phyloP scores from a whole-genome alignment of 2,329 filamentous ascomycete species.

The Nakataea oryzae region DNA sequence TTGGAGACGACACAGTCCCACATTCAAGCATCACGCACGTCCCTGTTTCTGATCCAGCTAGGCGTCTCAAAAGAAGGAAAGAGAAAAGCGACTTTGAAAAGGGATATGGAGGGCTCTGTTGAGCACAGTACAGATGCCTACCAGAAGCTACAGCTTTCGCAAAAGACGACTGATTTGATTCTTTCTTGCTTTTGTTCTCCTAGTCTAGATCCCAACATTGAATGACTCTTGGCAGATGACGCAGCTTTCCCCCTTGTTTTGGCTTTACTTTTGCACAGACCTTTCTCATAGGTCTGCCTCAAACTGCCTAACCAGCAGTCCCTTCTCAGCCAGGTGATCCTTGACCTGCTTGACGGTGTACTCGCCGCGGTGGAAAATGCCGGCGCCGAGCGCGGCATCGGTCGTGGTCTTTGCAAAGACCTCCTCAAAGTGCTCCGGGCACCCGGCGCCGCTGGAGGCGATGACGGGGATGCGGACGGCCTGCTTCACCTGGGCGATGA shows the following conservation, averaged over 20 bases:
- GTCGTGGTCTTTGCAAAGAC: slow-evolving; percentile 80
- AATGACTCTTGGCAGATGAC: neutral
- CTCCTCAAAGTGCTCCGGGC: slow-evolving; percentile 78
- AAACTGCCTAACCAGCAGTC: slow-evolving; percentile 68
- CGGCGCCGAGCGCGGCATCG: slow-evolving; percentile 88
- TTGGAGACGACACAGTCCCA: neutral
- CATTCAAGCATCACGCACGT: neutral
- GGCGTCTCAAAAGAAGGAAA: neutral
- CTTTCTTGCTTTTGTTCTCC: neutral
- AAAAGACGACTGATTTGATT: neutral
- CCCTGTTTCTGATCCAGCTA: neutral
- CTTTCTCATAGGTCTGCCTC: slow-evolving; percentile 40
- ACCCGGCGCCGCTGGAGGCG: slow-evolving; percentile 84
- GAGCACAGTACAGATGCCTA: neutral
- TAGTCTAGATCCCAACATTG: neutral
- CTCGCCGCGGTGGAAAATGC: slow-evolving; percentile 95
- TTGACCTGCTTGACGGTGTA: slow-evolving; percentile 95
- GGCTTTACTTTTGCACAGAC: no score
- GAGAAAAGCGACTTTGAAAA: neutral
- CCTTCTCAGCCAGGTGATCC: slow-evolving; percentile 60
- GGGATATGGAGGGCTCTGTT: neutral
- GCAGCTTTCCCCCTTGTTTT: neutral
- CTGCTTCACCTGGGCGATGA: slow-evolving; percentile 81
- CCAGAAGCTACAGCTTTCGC: neutral
- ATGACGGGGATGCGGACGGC: slow-evolving; percentile 88